Percentiles rank a stretch among this genome's conserved stretches.
Evolutionary conservation across 305 asterid genomes (phyloP).

Genomic region (Fraxinus platypoda): DNA sequence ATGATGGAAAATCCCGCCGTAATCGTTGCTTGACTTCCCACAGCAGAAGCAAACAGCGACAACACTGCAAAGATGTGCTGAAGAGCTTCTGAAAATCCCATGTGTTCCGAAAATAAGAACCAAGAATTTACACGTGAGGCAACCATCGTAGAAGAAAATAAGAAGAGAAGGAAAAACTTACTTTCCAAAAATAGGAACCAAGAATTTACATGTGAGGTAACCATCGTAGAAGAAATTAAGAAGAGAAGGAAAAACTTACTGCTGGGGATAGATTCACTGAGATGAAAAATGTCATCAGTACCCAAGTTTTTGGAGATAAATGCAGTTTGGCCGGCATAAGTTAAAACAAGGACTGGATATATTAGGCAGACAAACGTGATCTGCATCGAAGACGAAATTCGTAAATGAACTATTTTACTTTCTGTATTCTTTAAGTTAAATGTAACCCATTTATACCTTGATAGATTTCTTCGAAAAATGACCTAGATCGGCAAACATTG

Average conservation of each 20-base stretch:
- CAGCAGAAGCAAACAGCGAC: slow-evolving; percentile 83
- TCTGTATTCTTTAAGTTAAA: neutral
- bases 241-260: slow-evolving; percentile 47
- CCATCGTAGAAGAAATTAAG: slow-evolving; percentile 4
- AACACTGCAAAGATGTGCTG: slow-evolving; percentile 71
- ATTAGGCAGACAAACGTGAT: slow-evolving; percentile 66
- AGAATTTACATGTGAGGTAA: slow-evolving; percentile 6
- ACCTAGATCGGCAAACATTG: slow-evolving; percentile 85
- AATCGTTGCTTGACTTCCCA: slow-evolving; percentile 97
- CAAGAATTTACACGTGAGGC: slow-evolving; percentile 4
- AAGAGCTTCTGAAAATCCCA: slow-evolving; percentile 50
- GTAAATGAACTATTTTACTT: neutral
- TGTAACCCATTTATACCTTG: slow-evolving; percentile 46
- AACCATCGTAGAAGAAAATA: slow-evolving; percentile 7
- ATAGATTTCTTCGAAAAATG: slow-evolving; percentile 89
- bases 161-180: slow-evolving; percentile 37
- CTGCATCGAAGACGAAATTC: slow-evolving; percentile 41
- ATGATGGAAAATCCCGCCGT: slow-evolving; percentile 91
- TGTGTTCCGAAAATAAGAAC: slow-evolving; percentile 22
- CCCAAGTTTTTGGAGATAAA: slow-evolving; percentile 47
- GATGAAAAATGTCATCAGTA: slow-evolving; percentile 54
- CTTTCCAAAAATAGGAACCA: slow-evolving; percentile 34
- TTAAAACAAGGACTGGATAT: slow-evolving; percentile 75
- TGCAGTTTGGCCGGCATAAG: slow-evolving; percentile 96
- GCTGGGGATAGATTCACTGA: slow-evolving; percentile 74